A percentile compares a stretch with the other conserved stretches of the same genome.
These are phyloP conservation scores for Anacardium occidentale DNA, from an alignment of 345 rosid genomes.

Conservation along the genomic window DNA sequence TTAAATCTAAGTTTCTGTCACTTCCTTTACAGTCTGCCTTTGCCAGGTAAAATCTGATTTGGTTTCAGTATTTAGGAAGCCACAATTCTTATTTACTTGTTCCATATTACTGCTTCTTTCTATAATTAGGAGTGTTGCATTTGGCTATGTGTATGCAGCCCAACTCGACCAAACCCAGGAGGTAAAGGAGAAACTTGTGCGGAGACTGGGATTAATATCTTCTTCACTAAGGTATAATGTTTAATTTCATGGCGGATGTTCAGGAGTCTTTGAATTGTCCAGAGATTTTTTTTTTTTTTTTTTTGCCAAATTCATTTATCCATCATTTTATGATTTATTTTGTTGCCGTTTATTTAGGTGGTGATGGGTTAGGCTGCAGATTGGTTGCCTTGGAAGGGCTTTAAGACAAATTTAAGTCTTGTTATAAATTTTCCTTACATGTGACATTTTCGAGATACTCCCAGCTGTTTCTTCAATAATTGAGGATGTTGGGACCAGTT, in stretches of 20 bases:
- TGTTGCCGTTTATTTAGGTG: not conserved
- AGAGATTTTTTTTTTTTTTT: not conserved
- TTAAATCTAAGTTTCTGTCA: slow-evolving; percentile 59
- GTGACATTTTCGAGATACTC: not conserved
- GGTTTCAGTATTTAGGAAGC: slow-evolving; percentile 2
- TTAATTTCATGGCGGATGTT: slow-evolving; percentile 2
- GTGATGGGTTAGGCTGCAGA: not conserved
- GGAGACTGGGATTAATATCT: slow-evolving; percentile 84
- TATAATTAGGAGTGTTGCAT: slow-evolving; percentile 5
- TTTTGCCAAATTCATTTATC: too few species aligned
- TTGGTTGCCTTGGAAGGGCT: not conserved
- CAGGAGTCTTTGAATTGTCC: not conserved
- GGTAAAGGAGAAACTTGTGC: slow-evolving; percentile 99
- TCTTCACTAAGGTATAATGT: slow-evolving; percentile 70
- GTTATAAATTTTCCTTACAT: not conserved
- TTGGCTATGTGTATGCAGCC: slow-evolving; percentile 47
- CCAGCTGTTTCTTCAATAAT: not conserved
- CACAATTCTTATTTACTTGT: slow-evolving; percentile 14
- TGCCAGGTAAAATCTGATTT: slow-evolving; percentile 54
- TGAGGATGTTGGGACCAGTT: not conserved
- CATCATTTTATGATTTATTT: too few species aligned
- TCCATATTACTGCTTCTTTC: slow-evolving; percentile 15
- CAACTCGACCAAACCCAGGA: slow-evolving; percentile 89
- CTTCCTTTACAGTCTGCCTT: slow-evolving; percentile 82
- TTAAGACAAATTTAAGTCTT: not conserved